Conservation (phyloP, 768 basidiomycete genomes). For the Coprinopsis sp. region DNA sequence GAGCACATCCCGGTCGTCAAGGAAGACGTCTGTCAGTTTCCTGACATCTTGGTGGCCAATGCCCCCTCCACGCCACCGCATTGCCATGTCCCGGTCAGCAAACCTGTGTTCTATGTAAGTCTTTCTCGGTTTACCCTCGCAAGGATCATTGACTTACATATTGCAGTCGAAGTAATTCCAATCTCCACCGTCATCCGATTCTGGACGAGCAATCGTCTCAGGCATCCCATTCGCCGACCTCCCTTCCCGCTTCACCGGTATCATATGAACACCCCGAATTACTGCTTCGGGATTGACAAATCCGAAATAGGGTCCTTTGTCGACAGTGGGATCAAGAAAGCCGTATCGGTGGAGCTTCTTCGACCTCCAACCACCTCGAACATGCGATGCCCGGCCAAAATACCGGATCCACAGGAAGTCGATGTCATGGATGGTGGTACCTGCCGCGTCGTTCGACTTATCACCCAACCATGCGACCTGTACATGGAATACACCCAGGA, state of each 20-base stretch:
- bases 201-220: conserved; percentile 11
- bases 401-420: conserved; percentile 25
- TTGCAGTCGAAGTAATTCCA: conserved; percentile 32
- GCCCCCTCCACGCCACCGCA: too few species aligned
- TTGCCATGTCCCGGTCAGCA: too few species aligned
- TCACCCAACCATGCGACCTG: background rate
- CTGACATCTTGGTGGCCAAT: too few species aligned
- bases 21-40: too few species aligned
- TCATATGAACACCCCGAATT: conserved; percentile 35
- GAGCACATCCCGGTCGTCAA: too few species aligned
- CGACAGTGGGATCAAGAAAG: conserved; percentile 25
- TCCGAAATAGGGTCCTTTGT: conserved; percentile 31
- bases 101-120: too few species aligned
- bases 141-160: too few species aligned
- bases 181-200: conserved; percentile 20
- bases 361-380: conserved; percentile 9
- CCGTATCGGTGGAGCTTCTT: conserved; percentile 19
- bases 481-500: conserved; percentile 17
- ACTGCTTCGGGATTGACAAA: conserved; percentile 42
- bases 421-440: conserved; percentile 8
- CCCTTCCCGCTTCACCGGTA: conserved; percentile 33
- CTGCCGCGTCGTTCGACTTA: background rate
- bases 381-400: conserved; percentile 15
- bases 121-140: too few species aligned
- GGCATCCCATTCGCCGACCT: conserved; percentile 15